Percentiles rank a stretch among this genome's conserved stretches.
Conservation (phyloP, 176 grass and related monocot genomes). For the Triticum aestivum region DNA sequence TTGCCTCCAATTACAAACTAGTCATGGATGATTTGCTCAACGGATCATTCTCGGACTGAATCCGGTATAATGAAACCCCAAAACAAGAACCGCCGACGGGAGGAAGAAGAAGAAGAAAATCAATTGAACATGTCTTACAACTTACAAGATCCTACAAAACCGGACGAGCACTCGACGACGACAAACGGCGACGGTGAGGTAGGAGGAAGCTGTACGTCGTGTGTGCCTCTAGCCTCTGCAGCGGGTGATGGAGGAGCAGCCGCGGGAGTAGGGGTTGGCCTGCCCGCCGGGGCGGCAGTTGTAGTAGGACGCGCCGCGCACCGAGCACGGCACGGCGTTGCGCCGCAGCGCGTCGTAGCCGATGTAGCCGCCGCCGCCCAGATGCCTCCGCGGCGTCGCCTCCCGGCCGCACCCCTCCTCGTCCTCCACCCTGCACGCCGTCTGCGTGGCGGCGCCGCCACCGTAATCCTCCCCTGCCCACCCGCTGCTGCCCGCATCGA, state of each 20-base stretch:
- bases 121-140: neutral
- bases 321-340: slow-evolving; percentile 39
- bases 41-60: neutral
- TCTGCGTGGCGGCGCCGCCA: neutral
- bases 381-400: slow-evolving; percentile 29
- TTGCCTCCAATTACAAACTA: neutral
- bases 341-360: slow-evolving; percentile 42
- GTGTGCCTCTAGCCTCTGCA: slow-evolving; percentile 17
- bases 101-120: neutral
- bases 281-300: slow-evolving; percentile 50
- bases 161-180: neutral
- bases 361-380: slow-evolving; percentile 27
- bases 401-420: neutral
- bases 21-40: neutral
- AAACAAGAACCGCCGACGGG: neutral
- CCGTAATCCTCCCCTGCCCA: neutral
- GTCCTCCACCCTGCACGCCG: slow-evolving; percentile 30
- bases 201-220: neutral
- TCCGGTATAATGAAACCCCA: neutral
- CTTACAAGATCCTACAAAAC: slow-evolving; percentile 18
- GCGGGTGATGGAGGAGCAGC: slow-evolving; percentile 45
- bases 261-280: slow-evolving; percentile 49
- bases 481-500: neutral
- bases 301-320: slow-evolving; percentile 49
- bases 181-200: neutral